Base-by-base conservation (phyloP, 2,329 filamentous ascomycete genomes). In the Aureobasidium uvarum region DNA sequence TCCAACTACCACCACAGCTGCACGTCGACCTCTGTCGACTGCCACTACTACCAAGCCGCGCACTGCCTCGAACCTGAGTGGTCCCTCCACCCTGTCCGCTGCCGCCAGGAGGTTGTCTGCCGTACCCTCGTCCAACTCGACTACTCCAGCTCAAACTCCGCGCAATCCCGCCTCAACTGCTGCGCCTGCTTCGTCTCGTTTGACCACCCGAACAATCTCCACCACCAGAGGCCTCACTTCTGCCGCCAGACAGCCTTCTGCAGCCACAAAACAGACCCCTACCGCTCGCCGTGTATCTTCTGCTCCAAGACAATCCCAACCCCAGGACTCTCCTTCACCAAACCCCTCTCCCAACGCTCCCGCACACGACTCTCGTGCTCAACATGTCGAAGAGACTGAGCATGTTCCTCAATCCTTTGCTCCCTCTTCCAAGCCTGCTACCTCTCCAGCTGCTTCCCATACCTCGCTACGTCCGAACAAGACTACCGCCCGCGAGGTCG, bases 401-500 rank as follows among this genome's bases (percentile, higher is more conserved):
- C 52, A 56, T 23, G 56, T 64, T 38, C 55, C 55, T 8, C 60
- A 54, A n/a, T 66, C 69, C 20, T 52, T 71, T 5, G 70, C 66
- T 39, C 65, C 66, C 18, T 67, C 71, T 25, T 65, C 71, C n/a
- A 69, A 75, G 50, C 68, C 75, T 56, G 69, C 72, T 1, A 76
- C 75, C 2, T 77, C 75, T 1, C 72, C 74, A 5, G 66, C 70
- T 16, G 70, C 54, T 41, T 52, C 50, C 7, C 20, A 65, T 16
- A 43, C 62, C 16, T 64, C 62, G 25, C 25, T 39, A 72, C 72
- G 5, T 69, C 72, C 11, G 70, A 69, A 76, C 82, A 25, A 81
- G 46, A 43, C 60, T 36, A 63, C 60, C 38, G 48, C 79, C 25
- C 83, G 89, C 68, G 90, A 96, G 72, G 86, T 94, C 23, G 93